Percentiles rank a stretch among this genome's conserved stretches.
phyloP scores from a whole-genome alignment of 768 basidiomycete genomes.

The Flagelloscypha sp. region DNA sequence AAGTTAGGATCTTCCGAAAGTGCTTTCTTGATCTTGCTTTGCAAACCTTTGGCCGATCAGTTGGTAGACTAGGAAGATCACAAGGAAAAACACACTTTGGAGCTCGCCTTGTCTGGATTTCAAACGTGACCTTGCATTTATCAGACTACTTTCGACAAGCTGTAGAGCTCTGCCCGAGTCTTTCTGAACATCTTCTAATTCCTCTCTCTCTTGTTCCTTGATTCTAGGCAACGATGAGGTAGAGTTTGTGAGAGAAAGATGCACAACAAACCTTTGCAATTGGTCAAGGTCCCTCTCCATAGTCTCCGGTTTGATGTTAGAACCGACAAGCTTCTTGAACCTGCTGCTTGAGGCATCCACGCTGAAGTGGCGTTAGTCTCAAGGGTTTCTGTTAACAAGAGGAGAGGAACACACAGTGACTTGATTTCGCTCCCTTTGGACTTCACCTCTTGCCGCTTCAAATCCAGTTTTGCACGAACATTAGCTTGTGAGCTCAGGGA shows the following conservation, averaged over 20 bases:
- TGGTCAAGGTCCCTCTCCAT: constrained; percentile 71
- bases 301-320: constrained; percentile 46
- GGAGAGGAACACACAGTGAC: constrained; percentile 44
- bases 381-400: background rate
- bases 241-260: constrained; percentile 1
- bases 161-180: constrained; percentile 42
- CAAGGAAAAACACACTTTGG: constrained; percentile 36
- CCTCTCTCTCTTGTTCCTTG: constrained; percentile 49
- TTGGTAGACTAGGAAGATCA: background rate
- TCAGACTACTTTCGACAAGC: constrained; percentile 53
- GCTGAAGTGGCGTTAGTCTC: constrained; percentile 28
- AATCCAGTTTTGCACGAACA: constrained; percentile 64
- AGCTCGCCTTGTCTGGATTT: constrained; percentile 55
- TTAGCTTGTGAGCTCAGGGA: constrained; percentile 73
- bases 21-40: constrained; percentile 35
- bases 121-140: constrained; percentile 51
- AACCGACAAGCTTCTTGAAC: constrained; percentile 58
- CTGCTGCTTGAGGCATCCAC: constrained; percentile 52
- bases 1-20: constrained; percentile 24
- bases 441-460: constrained; percentile 63
- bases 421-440: constrained; percentile 58
- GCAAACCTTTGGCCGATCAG: constrained; percentile 30
- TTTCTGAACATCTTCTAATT: constrained; percentile 19
- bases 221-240: constrained; percentile 32
- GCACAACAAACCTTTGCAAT: constrained; percentile 40